Base-by-base conservation (phyloP, 1,139 yeast species). In the Hyphopichia buzzinii region DNA sequence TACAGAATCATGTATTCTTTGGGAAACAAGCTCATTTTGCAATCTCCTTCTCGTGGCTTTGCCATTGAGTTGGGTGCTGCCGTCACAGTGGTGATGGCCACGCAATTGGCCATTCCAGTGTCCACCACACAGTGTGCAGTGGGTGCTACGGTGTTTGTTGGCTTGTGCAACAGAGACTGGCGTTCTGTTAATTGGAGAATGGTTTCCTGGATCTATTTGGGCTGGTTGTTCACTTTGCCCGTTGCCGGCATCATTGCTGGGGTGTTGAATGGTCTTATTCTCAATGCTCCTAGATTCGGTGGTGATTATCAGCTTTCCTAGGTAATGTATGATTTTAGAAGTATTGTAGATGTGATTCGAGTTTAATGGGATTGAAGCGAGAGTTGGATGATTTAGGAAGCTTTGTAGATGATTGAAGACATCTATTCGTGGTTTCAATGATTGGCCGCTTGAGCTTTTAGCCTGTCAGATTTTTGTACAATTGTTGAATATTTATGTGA, bases 121-220 rank as follows among this genome's bases (percentile, higher is more conserved):
- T 81, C 89, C 11, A 84, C 92, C 26, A 84, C 92, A 7, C 90
- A 84, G 60, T 74, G 81, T 53, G 85, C 88, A n/a, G 84, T 81
- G 37, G 92, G 94, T 45, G 87, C 88, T 33, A 81, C 85, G 32
- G 86, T 84, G 7, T 79, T 79, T 49, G 85, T 84, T 47, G 94
- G 90, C 41, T 67, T 82, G 41, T 81, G 88, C 64, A 84, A 84
- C 67, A 68, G 64, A 48, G 84, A 80, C 53, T 47, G 70, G 52
- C 74, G 62, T 49, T 75, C 87, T 6, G 84, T 83, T 41, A 84
- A 84, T 67, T 84, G 90, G 90, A 75, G 85, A 66, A 79, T 82
- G 78, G 87, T 84, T 31, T 57, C 65, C 14, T 82, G 84, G 82
- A 77, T 84, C 53, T 83, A 82, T 61, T 48, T 66, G 31, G 89